These are phyloP conservation scores for Termitomyces sp. DNA, from an alignment of 768 basidiomycete genomes.

Conservation along the genomic window DNA sequence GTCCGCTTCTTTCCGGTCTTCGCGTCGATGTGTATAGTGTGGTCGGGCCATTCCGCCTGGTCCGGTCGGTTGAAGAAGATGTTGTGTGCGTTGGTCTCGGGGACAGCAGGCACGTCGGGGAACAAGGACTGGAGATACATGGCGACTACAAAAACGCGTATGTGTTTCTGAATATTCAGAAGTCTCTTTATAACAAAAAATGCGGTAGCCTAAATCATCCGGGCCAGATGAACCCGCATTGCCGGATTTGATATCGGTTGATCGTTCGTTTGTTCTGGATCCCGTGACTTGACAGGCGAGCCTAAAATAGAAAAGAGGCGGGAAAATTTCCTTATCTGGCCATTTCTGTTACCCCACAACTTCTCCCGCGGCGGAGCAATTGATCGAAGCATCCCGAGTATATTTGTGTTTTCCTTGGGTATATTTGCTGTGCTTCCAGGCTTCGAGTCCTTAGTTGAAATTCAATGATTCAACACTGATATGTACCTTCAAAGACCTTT, in stretches of 20 bases:
- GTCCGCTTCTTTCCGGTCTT: constrained; percentile 43
- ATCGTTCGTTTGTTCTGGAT: background rate
- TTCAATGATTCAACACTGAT: too few species aligned
- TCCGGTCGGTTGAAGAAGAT: constrained; percentile 53
- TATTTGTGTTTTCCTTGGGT: too few species aligned
- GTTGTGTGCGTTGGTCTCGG: constrained; percentile 53
- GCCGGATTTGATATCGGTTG: background rate
- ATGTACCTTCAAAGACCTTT: too few species aligned
- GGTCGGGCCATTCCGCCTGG: constrained; percentile 54
- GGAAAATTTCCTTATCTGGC: background rate
- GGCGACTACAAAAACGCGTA: background rate
- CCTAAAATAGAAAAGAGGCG: background rate
- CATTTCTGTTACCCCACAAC: background rate
- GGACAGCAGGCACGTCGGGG: constrained; percentile 45
- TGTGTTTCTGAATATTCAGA: background rate
- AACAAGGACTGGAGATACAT: constrained; percentile 61
- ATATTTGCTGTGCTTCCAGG: background rate
- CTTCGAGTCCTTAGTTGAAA: background rate
- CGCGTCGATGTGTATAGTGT: constrained; percentile 52
- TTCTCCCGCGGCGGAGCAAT: background rate
- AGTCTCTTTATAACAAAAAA: constrained; percentile 4
- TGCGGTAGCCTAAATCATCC: background rate
- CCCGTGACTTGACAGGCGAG: background rate
- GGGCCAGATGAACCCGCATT: constrained; percentile 1
- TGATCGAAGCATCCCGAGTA: too few species aligned